phyloP scores from a whole-genome alignment of 495 filamentous ascomycete species.

The Hypoxylon subgilvum region DNA sequence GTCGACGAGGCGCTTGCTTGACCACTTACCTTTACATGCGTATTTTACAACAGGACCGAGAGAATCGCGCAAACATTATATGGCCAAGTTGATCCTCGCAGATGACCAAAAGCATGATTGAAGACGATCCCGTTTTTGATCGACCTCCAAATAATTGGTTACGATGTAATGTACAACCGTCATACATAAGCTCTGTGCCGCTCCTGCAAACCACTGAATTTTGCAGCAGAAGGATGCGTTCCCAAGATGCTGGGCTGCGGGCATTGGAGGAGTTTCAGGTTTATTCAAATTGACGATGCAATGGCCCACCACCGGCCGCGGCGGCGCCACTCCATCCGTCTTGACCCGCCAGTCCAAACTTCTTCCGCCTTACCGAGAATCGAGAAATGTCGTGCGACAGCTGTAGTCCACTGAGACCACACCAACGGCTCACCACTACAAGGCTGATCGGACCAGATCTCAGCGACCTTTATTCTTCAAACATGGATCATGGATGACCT shows the following conservation, averaged over 20 bases:
- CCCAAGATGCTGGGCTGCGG: constrained; percentile 25
- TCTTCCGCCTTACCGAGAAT: constrained; percentile 1
- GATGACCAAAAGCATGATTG: constrained; percentile 3
- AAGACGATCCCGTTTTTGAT: constrained; percentile 9
- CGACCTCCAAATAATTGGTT: constrained; percentile 12
- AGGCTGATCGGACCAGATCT: not conserved
- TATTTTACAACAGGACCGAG: not conserved
- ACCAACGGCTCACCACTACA: not conserved
- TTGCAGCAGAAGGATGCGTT: constrained; percentile 15
- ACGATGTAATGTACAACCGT: constrained; percentile 12
- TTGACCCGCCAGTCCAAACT: constrained; percentile 7
- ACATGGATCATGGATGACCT: no score
- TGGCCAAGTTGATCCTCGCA: constrained; percentile 1
- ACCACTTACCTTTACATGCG: constrained; percentile 1
- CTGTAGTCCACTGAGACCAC: no score
- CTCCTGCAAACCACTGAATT: constrained; percentile 28
- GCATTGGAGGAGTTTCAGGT: constrained; percentile 24
- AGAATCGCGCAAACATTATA: not conserved
- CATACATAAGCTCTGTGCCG: constrained; percentile 22
- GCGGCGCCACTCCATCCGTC: not conserved
- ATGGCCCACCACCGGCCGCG: no score
- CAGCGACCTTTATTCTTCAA: no score
- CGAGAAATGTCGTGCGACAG: not conserved
- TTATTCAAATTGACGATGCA: constrained; percentile 4
- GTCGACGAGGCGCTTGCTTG: constrained; percentile 13